Evolutionary conservation across 106 monocot genomes (phyloP).

Genomic region (Alisma plantagoaquatica): DNA sequence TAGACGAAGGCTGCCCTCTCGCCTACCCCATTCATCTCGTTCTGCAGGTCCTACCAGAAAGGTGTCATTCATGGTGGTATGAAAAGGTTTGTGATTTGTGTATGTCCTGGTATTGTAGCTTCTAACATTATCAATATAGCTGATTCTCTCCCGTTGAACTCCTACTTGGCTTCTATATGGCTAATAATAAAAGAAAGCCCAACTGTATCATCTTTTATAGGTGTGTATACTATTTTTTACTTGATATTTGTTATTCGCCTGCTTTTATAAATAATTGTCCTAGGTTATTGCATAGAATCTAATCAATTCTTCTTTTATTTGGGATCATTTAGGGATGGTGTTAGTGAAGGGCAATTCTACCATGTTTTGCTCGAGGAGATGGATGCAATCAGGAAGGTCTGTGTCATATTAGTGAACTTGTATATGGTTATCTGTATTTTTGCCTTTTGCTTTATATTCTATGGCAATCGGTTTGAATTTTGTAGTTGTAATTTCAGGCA

Average conservation of each 20-base stretch:
- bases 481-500: slow-evolving; percentile 32
- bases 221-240: slow-evolving; percentile 6
- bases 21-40: too few species aligned
- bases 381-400: slow-evolving; percentile 39
- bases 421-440: not conserved
- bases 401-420: not conserved
- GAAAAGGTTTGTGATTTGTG: slow-evolving; percentile 50
- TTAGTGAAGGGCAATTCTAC: slow-evolving; percentile 66
- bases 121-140: not conserved
- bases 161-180: too few species aligned
- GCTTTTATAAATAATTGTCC: not conserved
- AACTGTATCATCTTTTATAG: slow-evolving; percentile 57
- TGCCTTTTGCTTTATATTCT: not conserved
- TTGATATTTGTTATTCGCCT: not conserved
- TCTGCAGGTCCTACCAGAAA: too few species aligned
- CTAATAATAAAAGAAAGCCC: too few species aligned
- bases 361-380: slow-evolving; percentile 51
- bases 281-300: not conserved
- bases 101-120: not conserved
- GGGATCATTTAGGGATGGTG: slow-evolving; percentile 46
- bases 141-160: too few species aligned
- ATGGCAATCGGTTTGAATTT: not conserved
- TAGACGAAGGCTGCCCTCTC: too few species aligned
- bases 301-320: not conserved
- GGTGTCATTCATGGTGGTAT: slow-evolving; percentile 16